Conservation (phyloP, 176 grass and related monocot genomes). For the Alloteropsis semialata region DNA sequence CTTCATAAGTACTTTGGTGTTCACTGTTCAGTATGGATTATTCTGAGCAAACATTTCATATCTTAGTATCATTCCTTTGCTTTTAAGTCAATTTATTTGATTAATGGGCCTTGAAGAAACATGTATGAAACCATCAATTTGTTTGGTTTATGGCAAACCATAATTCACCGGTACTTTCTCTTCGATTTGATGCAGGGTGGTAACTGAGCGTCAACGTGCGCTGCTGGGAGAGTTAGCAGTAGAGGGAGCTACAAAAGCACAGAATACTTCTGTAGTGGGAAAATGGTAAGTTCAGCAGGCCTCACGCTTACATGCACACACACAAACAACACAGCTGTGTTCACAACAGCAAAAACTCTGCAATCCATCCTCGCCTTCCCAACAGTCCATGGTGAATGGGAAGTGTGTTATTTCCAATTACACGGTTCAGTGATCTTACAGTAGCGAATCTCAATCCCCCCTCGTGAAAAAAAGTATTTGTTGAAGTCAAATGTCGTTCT, state of each 20-base stretch:
- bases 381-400: background rate
- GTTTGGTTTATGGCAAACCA: background rate
- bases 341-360: background rate
- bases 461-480: background rate
- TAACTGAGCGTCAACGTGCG: slow-evolving; percentile 69
- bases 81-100: slow-evolving; percentile 2
- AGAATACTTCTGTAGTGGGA: slow-evolving; percentile 43
- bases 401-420: background rate
- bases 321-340: background rate
- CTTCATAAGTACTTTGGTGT: background rate
- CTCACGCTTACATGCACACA: too few relatives aligned
- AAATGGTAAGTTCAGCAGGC: slow-evolving; percentile 58
- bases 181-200: slow-evolving; percentile 51
- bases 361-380: background rate
- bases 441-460: too few relatives aligned
- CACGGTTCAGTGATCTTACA: background rate
- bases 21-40: background rate
- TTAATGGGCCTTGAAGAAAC: background rate
- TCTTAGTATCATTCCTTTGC: background rate
- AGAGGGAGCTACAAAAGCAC: slow-evolving; percentile 74
- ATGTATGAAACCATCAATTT: background rate
- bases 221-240: slow-evolving; percentile 90
- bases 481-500: too few relatives aligned
- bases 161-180: background rate
- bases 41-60: background rate